Evolutionary conservation across 768 basidiomycete genomes (phyloP).

Genomic region (Goffeauzyma gilvescens): DNA sequence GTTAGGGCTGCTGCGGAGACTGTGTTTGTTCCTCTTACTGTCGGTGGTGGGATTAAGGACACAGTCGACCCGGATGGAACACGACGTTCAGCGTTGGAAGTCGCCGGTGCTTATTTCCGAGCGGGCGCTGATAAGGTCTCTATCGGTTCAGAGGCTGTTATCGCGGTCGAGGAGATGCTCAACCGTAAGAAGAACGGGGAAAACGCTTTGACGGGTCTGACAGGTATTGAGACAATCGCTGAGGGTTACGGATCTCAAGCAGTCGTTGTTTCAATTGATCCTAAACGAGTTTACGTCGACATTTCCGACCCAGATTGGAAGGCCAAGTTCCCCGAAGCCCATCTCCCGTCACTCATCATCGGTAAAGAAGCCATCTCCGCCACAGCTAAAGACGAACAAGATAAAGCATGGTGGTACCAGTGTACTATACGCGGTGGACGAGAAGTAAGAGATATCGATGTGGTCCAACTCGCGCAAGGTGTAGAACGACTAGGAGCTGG

Average conservation of each 20-base stretch:
- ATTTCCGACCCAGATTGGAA: constrained; percentile 25
- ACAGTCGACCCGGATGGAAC: constrained; percentile 90
- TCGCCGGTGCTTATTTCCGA: constrained; percentile 87
- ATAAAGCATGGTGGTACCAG: constrained; percentile 93
- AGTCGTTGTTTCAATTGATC: constrained; percentile 93
- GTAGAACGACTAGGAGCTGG: constrained; percentile 84
- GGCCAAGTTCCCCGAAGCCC: constrained; percentile 34
- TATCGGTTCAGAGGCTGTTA: constrained; percentile 88
- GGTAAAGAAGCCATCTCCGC: constrained; percentile 28
- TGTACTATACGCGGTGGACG: constrained; percentile 92
- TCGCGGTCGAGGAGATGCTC: constrained; percentile 65
- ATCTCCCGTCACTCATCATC: constrained; percentile 34
- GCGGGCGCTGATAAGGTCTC: constrained; percentile 97
- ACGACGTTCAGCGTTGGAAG: constrained; percentile 64
- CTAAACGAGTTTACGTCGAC: constrained; percentile 64
- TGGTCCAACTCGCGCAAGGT: constrained; percentile 72
- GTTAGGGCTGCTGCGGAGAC: constrained; percentile 72
- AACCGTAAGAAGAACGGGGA: constrained; percentile 34
- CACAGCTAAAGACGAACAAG: constrained; percentile 41
- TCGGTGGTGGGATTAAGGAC: constrained; percentile 96
- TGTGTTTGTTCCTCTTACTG: constrained; percentile 91
- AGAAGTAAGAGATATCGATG: constrained; percentile 62
- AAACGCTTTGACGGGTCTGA: constrained; percentile 39
- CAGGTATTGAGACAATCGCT: constrained; percentile 84
- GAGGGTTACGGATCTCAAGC: constrained; percentile 81